phyloP scores from a whole-genome alignment of 345 rosid species.

The Chamaenerion angustifolium region DNA sequence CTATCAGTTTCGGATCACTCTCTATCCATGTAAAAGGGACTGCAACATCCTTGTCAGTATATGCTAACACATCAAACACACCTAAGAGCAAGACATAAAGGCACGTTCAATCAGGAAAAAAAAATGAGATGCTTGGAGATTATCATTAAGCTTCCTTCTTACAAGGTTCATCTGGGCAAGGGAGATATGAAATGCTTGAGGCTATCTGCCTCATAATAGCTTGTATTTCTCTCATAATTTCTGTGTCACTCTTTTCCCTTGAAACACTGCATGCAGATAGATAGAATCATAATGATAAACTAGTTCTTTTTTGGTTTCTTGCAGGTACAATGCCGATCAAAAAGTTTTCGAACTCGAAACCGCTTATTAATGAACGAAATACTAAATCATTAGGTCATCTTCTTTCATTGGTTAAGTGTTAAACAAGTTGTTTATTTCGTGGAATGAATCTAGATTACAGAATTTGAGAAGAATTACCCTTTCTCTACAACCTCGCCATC shows the following conservation, averaged over 20 bases:
- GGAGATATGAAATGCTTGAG: conserved; percentile 86
- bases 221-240: conserved; percentile 93
- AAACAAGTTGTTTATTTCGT: neutral
- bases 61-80: conserved; percentile 91
- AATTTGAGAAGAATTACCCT: conserved; percentile 28
- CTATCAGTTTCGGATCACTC: conserved; percentile 88
- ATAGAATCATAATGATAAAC: neutral
- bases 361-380: no score
- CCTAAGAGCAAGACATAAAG: conserved; percentile 25
- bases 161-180: conserved; percentile 95
- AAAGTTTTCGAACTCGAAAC: no score
- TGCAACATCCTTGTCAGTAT: conserved; percentile 76
- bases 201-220: conserved; percentile 94
- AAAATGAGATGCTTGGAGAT: neutral
- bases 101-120: neutral
- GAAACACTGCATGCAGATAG: conserved; percentile 35
- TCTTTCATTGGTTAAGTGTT: no score
- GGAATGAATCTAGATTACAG: neutral
- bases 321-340: no score
- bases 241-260: conserved; percentile 91
- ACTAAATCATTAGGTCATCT: no score
- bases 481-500: conserved; percentile 71
- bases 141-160: conserved; percentile 13
- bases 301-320: no score
- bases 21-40: conserved; percentile 95